phyloP scores from a whole-genome alignment of 345 rosid species.

The Citrus inodora region DNA sequence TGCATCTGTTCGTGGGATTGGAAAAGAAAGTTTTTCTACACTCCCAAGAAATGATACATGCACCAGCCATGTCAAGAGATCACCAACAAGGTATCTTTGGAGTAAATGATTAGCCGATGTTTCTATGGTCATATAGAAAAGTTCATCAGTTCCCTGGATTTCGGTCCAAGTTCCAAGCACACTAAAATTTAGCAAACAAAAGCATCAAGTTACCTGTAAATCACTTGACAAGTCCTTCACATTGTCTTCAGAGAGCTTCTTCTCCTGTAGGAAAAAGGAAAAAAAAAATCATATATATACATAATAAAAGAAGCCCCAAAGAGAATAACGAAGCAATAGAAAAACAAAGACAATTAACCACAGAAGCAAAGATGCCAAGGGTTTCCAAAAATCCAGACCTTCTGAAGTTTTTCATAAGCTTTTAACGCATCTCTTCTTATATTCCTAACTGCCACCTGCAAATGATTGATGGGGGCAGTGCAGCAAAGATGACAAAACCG shows the following conservation, averaged over 20 bases:
- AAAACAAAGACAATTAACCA: background rate
- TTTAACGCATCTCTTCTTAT: slow-evolving; percentile 90
- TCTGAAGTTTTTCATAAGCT: slow-evolving; percentile 90
- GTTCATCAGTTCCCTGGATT: background rate
- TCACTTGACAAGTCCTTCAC: slow-evolving; percentile 86
- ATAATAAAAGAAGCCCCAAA: slow-evolving; percentile 6
- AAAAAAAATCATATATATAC: background rate
- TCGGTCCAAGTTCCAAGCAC: background rate
- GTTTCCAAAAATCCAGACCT: slow-evolving; percentile 39
- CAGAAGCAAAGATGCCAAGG: background rate
- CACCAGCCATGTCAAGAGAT: background rate
- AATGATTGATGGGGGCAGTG: slow-evolving; percentile 7
- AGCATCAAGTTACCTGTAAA: slow-evolving; percentile 58
- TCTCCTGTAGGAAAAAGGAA: slow-evolving; percentile 47
- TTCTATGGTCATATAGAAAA: background rate
- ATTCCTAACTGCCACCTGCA: slow-evolving; percentile 87
- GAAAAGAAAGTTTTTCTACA: background rate
- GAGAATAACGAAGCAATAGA: background rate
- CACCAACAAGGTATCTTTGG: background rate
- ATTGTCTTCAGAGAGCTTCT: slow-evolving; percentile 97
- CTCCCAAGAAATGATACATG: background rate
- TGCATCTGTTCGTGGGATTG: background rate
- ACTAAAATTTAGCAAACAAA: background rate
- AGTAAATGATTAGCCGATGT: background rate
- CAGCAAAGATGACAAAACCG: background rate